A percentile compares a stretch with the other conserved stretches of the same genome.
Conservation (phyloP, 306 rosid species). For the Crotalaria pallida region DNA sequence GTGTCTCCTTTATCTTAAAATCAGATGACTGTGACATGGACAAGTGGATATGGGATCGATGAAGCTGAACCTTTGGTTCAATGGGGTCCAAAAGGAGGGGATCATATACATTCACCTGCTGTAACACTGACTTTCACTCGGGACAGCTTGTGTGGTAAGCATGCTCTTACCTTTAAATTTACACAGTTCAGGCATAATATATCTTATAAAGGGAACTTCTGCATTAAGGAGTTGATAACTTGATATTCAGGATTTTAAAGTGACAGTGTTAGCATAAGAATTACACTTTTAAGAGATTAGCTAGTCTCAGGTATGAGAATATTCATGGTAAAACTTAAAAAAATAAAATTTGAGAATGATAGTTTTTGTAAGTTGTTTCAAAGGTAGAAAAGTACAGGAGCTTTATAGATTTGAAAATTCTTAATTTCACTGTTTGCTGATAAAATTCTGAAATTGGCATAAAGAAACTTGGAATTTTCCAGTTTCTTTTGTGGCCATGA, state of each 20-base stretch:
- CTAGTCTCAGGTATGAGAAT: not conserved
- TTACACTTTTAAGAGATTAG: not conserved
- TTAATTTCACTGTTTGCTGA: not conserved
- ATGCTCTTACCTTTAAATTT: slow-evolving; percentile 14
- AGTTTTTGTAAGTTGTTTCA: not conserved
- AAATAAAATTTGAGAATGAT: not conserved
- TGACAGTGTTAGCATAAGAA: not conserved
- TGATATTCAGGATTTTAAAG: not conserved
- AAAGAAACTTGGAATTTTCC: not conserved
- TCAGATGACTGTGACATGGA: slow-evolving; percentile 94
- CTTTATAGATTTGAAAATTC: not conserved
- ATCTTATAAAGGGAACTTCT: not conserved
- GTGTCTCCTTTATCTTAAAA: not conserved
- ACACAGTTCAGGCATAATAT: not conserved
- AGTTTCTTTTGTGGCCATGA: not conserved
- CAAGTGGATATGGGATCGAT: slow-evolving; percentile 70
- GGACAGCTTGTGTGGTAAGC: slow-evolving; percentile 72
- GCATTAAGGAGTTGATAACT: not conserved
- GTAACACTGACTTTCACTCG: slow-evolving; percentile 67
- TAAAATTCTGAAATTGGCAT: not conserved
- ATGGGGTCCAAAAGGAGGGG: slow-evolving; percentile 70
- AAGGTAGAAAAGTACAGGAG: not conserved
- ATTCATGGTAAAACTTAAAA: not conserved
- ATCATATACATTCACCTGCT: slow-evolving; percentile 49
- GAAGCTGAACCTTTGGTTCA: slow-evolving; percentile 78